phyloP scores from a whole-genome alignment of 805 yeast species.

The Starmerella bombi region DNA sequence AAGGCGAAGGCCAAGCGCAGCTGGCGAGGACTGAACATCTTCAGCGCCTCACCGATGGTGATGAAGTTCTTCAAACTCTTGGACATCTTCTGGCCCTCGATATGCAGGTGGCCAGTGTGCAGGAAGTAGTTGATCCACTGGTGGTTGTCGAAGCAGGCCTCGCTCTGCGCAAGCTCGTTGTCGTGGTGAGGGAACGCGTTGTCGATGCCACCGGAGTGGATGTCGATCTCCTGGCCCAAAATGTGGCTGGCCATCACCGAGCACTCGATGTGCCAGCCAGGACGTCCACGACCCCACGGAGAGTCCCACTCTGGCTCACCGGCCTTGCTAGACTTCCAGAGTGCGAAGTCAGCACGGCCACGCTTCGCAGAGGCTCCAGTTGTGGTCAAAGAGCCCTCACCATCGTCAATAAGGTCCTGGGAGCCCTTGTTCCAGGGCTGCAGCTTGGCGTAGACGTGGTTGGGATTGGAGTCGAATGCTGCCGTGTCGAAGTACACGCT shows the following conservation, averaged over 20 bases:
- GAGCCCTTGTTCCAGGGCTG: constrained; percentile 98
- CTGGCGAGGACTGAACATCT: constrained; percentile 60
- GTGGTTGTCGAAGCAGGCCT: constrained; percentile 72
- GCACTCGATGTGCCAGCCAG: constrained; percentile 99
- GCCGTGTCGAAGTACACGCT: constrained; percentile 92
- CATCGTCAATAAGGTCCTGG: constrained; percentile 73
- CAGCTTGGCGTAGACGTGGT: constrained; percentile 83
- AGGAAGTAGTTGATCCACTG: constrained; percentile 97
- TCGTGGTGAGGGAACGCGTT: constrained; percentile 98
- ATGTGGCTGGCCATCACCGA: constrained; percentile 95
- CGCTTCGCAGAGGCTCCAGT: constrained; percentile 39
- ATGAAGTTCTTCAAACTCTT: constrained; percentile 90
- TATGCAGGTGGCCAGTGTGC: constrained; percentile 95
- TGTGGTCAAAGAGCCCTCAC: constrained; percentile 72
- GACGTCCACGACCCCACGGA: constrained; percentile 95
- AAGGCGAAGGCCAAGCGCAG: constrained; percentile 81
- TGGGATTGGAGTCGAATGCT: constrained; percentile 54
- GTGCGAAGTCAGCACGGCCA: constrained; percentile 76
- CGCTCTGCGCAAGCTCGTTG: constrained; percentile 93
- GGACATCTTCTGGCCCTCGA: constrained; percentile 97
- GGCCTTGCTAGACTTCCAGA: constrained; percentile 92
- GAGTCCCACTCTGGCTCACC: constrained; percentile 96
- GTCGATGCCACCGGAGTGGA: constrained; percentile 95
- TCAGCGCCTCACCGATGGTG: constrained; percentile 80
- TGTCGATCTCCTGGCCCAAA: constrained; percentile 72